Base-by-base conservation (phyloP, 305 asterid species). In the Rubia peregrina region DNA sequence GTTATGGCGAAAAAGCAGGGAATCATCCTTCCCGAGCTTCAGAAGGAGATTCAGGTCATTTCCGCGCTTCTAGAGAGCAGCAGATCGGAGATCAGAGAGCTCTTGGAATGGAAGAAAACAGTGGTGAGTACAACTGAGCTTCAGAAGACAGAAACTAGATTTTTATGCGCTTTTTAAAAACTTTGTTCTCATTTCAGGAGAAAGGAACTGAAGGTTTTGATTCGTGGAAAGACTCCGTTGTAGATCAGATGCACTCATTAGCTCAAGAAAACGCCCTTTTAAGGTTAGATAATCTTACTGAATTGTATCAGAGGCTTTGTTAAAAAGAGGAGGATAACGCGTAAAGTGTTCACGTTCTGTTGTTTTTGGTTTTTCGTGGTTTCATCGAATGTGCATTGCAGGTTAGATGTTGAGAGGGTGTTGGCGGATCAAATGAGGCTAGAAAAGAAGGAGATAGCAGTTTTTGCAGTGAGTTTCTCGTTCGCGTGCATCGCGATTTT, bases 1-100 rank as follows among this genome's bases (percentile, higher is more conserved):
- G 91, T 90, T 78, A 86, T 91, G 65, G 89, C 84, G 80, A 84
- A 82, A 78, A 85, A 94, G 73, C 85, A 87, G 65, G 90, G 82
- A 30, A 91, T 87, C 70, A 74, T 86, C 83, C 65, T 95, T 71
- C 98, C 99, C 1, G 89, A 81, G 77, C 88, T 91, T 69, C 95
- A 86, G 69, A 83, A 83, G 44, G 96, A 92, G 86, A 74, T 95
- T 43, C 71, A 78, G 21, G 86, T 80, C 74, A 78, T 86, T 80
- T 79, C 91, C 46, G 78, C 69, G 65, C 87, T 85, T 78, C 69
- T 95, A 73, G 98, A 90, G 79, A 83, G 80, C 77, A 86, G 88
- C 80, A 87, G 84, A 80, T 71, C 74, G 79, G 97, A 95, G 82
- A 82, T 85, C 82, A 89, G 83, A 80, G 79, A 77, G 78, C 87